Evolutionary conservation across 2,329 filamentous ascomycete genomes (phyloP).

Genomic region (Pseudogymnoascus sp.): DNA sequence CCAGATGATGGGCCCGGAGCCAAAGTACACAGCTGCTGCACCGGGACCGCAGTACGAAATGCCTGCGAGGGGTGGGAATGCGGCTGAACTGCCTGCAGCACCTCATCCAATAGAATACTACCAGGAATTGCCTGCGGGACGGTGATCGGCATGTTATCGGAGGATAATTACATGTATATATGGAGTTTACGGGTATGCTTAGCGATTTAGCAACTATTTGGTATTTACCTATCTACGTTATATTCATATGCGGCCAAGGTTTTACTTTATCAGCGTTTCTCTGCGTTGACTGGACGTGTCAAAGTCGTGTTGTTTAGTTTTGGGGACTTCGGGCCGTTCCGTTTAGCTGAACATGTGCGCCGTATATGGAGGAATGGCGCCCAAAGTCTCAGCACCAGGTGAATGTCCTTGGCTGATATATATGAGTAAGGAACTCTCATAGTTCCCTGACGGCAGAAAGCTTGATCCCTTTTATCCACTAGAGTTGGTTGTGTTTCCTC

Average conservation of each 20-base stretch:
- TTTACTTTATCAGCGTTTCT: background rate
- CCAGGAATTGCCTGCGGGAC: background rate
- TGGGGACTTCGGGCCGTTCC: background rate
- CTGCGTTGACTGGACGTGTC: background rate
- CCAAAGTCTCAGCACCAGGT: background rate
- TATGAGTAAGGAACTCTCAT: background rate
- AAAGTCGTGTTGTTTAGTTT: background rate
- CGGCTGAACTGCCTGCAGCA: background rate
- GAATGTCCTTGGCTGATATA: background rate
- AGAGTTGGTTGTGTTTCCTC: background rate
- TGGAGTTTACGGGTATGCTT: background rate
- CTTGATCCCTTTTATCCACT: background rate
- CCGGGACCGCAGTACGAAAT: background rate
- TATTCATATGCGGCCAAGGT: background rate
- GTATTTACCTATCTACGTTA: background rate
- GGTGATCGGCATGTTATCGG: background rate
- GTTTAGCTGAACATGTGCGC: background rate
- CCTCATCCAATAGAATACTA: background rate
- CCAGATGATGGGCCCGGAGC: background rate
- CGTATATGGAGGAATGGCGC: background rate
- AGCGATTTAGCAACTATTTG: conserved; percentile 1
- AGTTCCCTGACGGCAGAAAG: background rate
- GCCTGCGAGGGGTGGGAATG: background rate
- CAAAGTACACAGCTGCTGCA: background rate
- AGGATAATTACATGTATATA: background rate